Conservation (phyloP, 202 grass and related monocot genomes). For the Schoenoplectus tabernaemontani region DNA sequence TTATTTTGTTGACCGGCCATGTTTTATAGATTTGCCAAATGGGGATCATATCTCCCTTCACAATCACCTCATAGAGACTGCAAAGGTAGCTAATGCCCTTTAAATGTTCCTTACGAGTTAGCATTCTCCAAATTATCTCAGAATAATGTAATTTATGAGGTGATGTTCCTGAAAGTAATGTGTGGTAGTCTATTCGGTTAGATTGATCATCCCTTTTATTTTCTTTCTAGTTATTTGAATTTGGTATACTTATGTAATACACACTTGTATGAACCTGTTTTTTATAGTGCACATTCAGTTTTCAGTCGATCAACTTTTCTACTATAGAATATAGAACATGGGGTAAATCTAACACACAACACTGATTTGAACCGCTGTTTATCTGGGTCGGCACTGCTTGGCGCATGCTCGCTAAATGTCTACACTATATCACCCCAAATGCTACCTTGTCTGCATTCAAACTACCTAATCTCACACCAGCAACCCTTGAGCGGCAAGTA, state of each 20-base stretch:
- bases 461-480: too few species aligned
- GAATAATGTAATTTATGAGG: not conserved
- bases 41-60: not conserved
- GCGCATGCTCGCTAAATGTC: conserved; percentile 57
- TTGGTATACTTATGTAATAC: not conserved
- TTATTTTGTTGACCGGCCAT: not conserved
- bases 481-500: conserved; percentile 40
- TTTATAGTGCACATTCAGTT: not conserved
- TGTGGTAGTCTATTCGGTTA: too few species aligned
- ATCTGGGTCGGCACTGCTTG: conserved; percentile 68
- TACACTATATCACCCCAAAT: conserved; percentile 48
- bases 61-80: conserved; percentile 12
- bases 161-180: not conserved
- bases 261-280: not conserved
- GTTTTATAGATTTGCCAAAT: not conserved
- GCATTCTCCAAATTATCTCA: not conserved
- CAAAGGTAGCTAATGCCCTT: not conserved
- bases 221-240: not conserved
- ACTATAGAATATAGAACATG: conserved; percentile 50
- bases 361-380: conserved; percentile 40
- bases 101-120: not conserved
- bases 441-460: conserved; percentile 39
- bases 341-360: conserved; percentile 63
- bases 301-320: not conserved
- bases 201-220: not conserved